Percentiles rank a stretch among this genome's conserved stretches.
phyloP scores from a whole-genome alignment of 2,329 filamentous ascomycete genomes.

The Metarhizium humberi region DNA sequence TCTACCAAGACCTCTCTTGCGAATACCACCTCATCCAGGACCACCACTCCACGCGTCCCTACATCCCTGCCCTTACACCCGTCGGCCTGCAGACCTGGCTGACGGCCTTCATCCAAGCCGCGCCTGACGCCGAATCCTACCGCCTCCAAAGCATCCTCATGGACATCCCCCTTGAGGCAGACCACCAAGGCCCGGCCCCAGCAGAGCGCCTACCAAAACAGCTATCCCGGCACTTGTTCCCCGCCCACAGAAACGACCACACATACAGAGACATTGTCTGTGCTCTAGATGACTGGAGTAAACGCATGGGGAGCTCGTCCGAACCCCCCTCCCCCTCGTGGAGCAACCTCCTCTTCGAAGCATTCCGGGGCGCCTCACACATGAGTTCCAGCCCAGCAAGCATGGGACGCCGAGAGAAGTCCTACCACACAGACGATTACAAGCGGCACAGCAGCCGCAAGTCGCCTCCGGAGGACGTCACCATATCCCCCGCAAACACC shows the following conservation, averaged over 20 bases:
- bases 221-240: conserved; percentile 64
- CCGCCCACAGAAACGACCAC: conserved; percentile 44
- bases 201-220: conserved; percentile 71
- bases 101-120: conserved; percentile 61
- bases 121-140: conserved; percentile 65
- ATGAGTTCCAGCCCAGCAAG: neutral
- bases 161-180: conserved; percentile 55
- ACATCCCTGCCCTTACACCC: conserved; percentile 56
- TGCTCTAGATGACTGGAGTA: conserved; percentile 40
- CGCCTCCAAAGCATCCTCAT: conserved; percentile 60
- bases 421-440: neutral
- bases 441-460: neutral
- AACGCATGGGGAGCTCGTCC: conserved; percentile 8
- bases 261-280: conserved; percentile 52
- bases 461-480: neutral
- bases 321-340: neutral
- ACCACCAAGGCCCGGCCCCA: conserved; percentile 18
- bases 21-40: conserved; percentile 57
- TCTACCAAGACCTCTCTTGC: conserved; percentile 45
- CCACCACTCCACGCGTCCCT: conserved; percentile 39
- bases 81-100: conserved; percentile 65
- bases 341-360: conserved; percentile 2
- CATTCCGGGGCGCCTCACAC: neutral
- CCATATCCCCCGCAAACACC: neutral
- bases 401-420: neutral